Base-by-base conservation (phyloP, 2,329 filamentous ascomycete species). In the Diaporthe humulicola region DNA sequence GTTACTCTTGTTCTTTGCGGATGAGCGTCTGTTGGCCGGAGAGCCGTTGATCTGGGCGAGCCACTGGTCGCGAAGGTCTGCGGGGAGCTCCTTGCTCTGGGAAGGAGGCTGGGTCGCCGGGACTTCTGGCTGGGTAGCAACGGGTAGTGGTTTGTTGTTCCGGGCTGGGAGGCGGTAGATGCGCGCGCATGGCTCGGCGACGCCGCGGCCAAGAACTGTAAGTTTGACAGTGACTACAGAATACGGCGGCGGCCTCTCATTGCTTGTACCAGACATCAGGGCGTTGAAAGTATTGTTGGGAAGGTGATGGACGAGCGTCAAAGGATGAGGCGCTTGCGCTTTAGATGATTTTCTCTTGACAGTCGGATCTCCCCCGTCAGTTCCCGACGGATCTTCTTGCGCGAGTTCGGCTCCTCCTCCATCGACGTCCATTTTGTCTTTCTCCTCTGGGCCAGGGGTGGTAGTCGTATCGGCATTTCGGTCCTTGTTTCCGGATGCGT, bases 151-250 rank as follows among this genome's bases (percentile, higher is more conserved):
- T 3, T 58, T 40, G 15, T 19, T 40, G 17, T 79, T 76, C 2
- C 73, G 74, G 1, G 86, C 83, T n/a, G 96, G 94, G 22, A 98
- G 90, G 19, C 94, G 92, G 84, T 98, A 99, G 77, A 98, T 92
- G 48, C 97, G 91, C 5, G 96, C 95, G 81, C 93, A 94, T 4
- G 91, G 85, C 0, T 85, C 87, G 4, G 93, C 94, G 1, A 93
- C 90, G 36, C 97, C 96, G 73, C 95, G 91, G 52, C 88, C 87
- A 12, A 93, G 81, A 60, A 97, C 87, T 0, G 87, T 91, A 71
- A 98, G 86, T 67, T 89, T 90, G 60, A 96, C 88, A 0, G 91
- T 93, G 70, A 93, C 85, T 50, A 91, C 78, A 28, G 85, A 81
- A 70, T 86, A 82, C 14, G 79, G 74, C 0, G 84, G 83, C 6